A percentile compares a stretch with the other conserved stretches of the same genome.
Conservation (phyloP, 441 rosid species). For the Populus hybrid region DNA sequence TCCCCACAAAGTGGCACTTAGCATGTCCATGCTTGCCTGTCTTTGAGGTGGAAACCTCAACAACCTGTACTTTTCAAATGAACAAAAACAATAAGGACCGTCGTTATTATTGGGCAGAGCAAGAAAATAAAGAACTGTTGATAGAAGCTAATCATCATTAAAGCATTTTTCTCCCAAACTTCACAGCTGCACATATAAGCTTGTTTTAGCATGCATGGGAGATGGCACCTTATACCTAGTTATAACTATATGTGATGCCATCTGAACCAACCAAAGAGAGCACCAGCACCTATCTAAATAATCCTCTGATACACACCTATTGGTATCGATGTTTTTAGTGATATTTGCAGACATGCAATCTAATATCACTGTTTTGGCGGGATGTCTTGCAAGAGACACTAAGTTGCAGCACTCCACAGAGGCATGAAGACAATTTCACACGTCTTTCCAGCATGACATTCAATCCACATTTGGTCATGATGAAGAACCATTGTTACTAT, state of each 20-base stretch:
- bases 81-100: neutral
- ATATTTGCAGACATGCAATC: neutral
- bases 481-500: neutral
- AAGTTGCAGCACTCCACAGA: neutral
- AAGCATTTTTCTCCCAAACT: neutral
- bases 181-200: neutral
- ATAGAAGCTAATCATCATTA: neutral
- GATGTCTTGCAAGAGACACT: neutral
- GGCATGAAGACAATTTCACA: neutral
- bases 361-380: neutral
- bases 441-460: neutral
- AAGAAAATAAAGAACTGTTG: neutral
- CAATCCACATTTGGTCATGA: neutral
- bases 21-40: slow-evolving; percentile 95
- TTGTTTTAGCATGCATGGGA: neutral
- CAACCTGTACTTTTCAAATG: slow-evolving; percentile 47
- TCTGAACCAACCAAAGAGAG: neutral
- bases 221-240: neutral
- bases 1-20: slow-evolving; percentile 84
- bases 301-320: neutral
- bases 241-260: neutral
- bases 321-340: neutral
- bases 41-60: slow-evolving; percentile 91
- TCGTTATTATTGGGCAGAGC: neutral
- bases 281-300: neutral